Conservation (phyloP, 2,329 filamentous ascomycete species). For the Alternaria solani region DNA sequence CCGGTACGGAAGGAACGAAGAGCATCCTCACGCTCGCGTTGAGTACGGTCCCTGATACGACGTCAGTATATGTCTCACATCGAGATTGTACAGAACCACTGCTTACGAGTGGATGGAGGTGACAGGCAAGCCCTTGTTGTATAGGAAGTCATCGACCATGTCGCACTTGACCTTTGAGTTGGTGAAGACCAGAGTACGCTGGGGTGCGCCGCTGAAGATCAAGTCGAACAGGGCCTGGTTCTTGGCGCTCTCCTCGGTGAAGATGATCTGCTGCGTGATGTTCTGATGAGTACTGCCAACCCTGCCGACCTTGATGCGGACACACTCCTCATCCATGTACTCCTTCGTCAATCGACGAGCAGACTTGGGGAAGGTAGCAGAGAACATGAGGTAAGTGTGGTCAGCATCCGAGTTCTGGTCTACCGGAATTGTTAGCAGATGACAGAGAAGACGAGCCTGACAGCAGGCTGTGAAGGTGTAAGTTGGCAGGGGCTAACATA, state of each 20-base stretch:
- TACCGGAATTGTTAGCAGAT: slow-evolving; percentile 31
- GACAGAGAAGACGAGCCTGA: neutral
- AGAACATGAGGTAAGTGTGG: slow-evolving; percentile 82
- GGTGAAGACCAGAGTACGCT: slow-evolving; percentile 81
- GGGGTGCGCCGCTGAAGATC: slow-evolving; percentile 64
- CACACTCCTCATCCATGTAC: slow-evolving; percentile 75
- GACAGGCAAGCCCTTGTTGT: slow-evolving; percentile 78
- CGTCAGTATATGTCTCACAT: neutral
- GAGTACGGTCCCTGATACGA: slow-evolving; percentile 70
- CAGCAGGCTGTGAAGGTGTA: neutral
- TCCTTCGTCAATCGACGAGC: slow-evolving; percentile 79
- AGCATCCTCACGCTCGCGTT: slow-evolving; percentile 90
- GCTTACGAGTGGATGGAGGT: slow-evolving; percentile 79
- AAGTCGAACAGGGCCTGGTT: slow-evolving; percentile 75
- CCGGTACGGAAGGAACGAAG: slow-evolving; percentile 84
- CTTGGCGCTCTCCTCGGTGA: slow-evolving; percentile 72
- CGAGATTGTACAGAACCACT: neutral
- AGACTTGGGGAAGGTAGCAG: slow-evolving; percentile 87
- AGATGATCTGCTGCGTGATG: slow-evolving; percentile 79
- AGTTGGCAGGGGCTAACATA: slow-evolving; percentile 55
- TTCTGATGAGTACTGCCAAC: slow-evolving; percentile 83
- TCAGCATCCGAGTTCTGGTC: slow-evolving; percentile 79
- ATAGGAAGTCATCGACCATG: slow-evolving; percentile 86
- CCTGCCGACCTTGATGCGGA: slow-evolving; percentile 86
- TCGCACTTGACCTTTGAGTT: slow-evolving; percentile 83